Evolutionary conservation across 371 early-diverging fungal genomes (phyloP), one percentile per base, ranked within the genome.

Genomic region (Parasitella parasitica): DNA sequence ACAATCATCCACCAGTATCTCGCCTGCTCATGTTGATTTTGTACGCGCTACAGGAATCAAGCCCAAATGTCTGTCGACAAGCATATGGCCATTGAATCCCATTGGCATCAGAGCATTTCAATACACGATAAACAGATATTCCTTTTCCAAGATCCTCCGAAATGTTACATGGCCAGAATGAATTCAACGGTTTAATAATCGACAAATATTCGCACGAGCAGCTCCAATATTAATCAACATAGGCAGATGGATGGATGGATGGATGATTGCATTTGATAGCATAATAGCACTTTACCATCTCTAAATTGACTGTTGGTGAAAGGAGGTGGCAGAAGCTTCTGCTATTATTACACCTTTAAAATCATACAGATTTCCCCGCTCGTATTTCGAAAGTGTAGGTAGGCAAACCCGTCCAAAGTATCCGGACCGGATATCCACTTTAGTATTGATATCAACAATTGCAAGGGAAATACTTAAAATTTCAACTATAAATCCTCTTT

Each of bases 281-380:
- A 46, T 46, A 24, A 46, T 24, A 46, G 20, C 46, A 46, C 30
- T 28, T 53, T 59, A 65, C 66, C 66, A 65, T 65, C 54, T 65
- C 54, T 65, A 54, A 60, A 65, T 54, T 56, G 59, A 58, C 60
- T 59, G 43, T 55, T 49, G 60, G 66, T 59, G 60, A 65, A 65
- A 65, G 60, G 66, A 65, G 56, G 56, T 59, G 38, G 32, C 34
- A 30, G 39, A 54, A 35, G 22, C n/a, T 53, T 54, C 32, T 24
- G 48, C 46, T 18, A 37, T 30, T 53, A 22, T 22, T 39, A 52
- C 34, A 16, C 15, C 43, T 41, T 56, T 56, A 56, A 56, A 56
- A 39, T 26, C 36, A 20, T 37, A 20, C 38, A 35, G 13, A 20
- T 53, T 53, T 53, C 53, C 36, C 38, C 54, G 36, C 54, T 30